A percentile compares a stretch with the other conserved stretches of the same genome.
These are phyloP conservation scores for Kwoniella pini DNA, from an alignment of 768 basidiomycete species.

Conservation along the genomic window DNA sequence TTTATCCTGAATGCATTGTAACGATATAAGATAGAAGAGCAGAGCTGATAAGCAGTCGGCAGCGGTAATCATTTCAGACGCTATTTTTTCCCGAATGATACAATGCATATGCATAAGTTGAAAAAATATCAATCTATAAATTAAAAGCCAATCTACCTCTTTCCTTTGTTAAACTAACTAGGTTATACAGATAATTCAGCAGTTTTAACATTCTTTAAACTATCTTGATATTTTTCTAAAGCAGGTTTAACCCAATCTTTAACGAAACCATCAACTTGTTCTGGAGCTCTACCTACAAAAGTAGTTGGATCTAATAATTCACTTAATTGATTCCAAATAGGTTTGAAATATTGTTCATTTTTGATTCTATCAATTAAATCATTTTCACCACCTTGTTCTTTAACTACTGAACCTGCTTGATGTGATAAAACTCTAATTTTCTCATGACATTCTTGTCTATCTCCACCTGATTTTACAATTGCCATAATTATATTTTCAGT, in stretches of 20 bases:
- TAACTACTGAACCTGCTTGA: slow-evolving; percentile 90
- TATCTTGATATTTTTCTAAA: slow-evolving; percentile 58
- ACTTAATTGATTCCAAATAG: slow-evolving; percentile 78
- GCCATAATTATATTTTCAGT: slow-evolving; percentile 99
- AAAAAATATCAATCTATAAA: no score
- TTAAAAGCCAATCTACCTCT: background rate
- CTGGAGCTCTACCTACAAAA: slow-evolving; percentile 90
- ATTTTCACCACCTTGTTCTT: slow-evolving; percentile 89
- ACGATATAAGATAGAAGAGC: no score
- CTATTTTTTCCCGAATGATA: no score
- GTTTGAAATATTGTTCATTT: slow-evolving; percentile 80
- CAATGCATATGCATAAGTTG: no score
- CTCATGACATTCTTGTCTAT: slow-evolving; percentile 95
- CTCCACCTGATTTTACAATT: slow-evolving; percentile 86
- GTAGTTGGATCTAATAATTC: slow-evolving; percentile 76
- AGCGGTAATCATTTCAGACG: no score
- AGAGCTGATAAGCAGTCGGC: no score
- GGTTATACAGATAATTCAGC: slow-evolving; percentile 57
- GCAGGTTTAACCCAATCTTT: slow-evolving; percentile 85
- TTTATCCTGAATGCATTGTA: no score
- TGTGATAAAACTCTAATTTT: slow-evolving; percentile 93
- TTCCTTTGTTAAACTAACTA: no score
- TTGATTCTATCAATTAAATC: slow-evolving; percentile 88
- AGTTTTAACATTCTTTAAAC: slow-evolving; percentile 52
- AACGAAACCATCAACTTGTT: slow-evolving; percentile 89